phyloP scores from a whole-genome alignment of 2,329 filamentous ascomycete genomes.

The Trichophyton benhamiae region DNA sequence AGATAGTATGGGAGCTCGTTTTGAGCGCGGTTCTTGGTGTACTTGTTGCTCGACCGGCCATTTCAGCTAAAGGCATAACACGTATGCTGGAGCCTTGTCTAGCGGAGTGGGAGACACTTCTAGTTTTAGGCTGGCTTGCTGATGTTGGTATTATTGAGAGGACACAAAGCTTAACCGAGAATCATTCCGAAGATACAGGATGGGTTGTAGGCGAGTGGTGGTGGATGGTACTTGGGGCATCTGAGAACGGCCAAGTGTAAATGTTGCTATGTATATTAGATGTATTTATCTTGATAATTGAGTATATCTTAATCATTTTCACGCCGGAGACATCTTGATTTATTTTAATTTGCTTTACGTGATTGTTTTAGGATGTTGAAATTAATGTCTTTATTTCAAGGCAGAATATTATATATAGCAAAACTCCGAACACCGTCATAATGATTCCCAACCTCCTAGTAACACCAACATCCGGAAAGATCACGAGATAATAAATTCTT shows the following conservation, averaged over 20 bases:
- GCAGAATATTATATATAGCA: not conserved
- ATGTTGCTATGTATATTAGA: not conserved
- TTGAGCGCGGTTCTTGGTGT: conserved; percentile 31
- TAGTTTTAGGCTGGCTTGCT: conserved; percentile 32
- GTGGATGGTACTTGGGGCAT: conserved; percentile 16
- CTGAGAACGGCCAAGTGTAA: not conserved
- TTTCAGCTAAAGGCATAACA: conserved; percentile 25
- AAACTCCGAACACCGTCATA: not conserved
- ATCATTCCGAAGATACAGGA: conserved; percentile 13
- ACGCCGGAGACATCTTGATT: too few species aligned
- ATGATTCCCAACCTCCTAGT: not conserved
- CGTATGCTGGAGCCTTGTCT: conserved; percentile 29
- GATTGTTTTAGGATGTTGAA: too few species aligned
- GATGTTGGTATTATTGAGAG: conserved; percentile 18
- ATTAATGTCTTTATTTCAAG: too few species aligned
- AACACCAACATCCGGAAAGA: not conserved
- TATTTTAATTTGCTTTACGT: too few species aligned
- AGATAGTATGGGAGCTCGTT: conserved; percentile 31
- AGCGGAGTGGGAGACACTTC: conserved; percentile 31
- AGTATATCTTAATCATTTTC: not conserved
- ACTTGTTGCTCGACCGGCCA: conserved; percentile 32
- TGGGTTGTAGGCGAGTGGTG: conserved; percentile 31
- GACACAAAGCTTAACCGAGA: conserved; percentile 14
- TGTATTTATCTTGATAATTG: not conserved
- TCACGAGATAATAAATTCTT: not conserved